phyloP scores from a whole-genome alignment of 352 stramenopile genomes.

The Phytophthora vignae region DNA sequence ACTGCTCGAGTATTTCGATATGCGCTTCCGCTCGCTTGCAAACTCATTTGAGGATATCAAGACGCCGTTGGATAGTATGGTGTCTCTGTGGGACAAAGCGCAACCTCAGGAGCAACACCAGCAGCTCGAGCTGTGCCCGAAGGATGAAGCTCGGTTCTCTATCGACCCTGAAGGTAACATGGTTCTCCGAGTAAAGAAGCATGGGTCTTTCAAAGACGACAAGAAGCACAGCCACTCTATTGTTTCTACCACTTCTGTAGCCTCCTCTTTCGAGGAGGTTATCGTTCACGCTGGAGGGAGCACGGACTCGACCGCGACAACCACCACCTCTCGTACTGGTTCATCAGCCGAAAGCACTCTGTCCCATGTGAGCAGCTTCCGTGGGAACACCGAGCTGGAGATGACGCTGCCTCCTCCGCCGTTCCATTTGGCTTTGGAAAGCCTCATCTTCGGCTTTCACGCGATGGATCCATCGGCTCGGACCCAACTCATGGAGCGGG shows the following conservation, averaged over 20 bases:
- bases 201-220: constrained; percentile 43
- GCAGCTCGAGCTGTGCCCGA: constrained; percentile 42
- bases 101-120: constrained; percentile 38
- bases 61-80: constrained; percentile 40
- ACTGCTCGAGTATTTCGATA: constrained; percentile 68
- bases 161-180: constrained; percentile 56
- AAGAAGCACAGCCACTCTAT: constrained; percentile 22
- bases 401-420: constrained; percentile 49
- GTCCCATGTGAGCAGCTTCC: constrained; percentile 13
- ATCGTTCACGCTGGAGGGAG: constrained; percentile 12
- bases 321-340: constrained; percentile 12
- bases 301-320: constrained; percentile 16
- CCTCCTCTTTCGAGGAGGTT: constrained; percentile 22
- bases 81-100: constrained; percentile 39
- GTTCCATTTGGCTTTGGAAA: constrained; percentile 71
- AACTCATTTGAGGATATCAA: constrained; percentile 36
- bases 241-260: constrained; percentile 11
- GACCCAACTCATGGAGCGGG: constrained; percentile 70
- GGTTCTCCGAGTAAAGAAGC: constrained; percentile 53
- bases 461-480: constrained; percentile 63
- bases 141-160: constrained; percentile 65
- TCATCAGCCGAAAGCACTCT: constrained; percentile 23
- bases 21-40: constrained; percentile 38
- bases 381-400: constrained; percentile 26
- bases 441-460: constrained; percentile 81